Conservation (phyloP, 768 basidiomycete species). For the Lentinula edodes region DNA sequence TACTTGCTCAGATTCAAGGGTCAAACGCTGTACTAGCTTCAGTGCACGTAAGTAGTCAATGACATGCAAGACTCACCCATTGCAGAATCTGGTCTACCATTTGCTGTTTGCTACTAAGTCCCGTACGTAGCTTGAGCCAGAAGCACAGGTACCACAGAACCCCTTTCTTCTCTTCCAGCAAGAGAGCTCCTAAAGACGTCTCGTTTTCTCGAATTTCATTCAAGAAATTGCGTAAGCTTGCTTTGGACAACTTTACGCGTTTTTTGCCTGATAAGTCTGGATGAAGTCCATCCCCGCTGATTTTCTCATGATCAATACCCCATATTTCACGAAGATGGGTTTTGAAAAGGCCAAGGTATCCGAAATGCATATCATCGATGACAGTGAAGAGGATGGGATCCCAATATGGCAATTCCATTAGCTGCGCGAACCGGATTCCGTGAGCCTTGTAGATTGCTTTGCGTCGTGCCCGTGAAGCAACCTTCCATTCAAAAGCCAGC, state of each 20-base stretch:
- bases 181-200: background rate
- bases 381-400: slow-evolving; percentile 20
- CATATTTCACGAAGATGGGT: slow-evolving; percentile 20
- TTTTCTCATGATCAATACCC: slow-evolving; percentile 9
- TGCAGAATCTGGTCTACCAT: background rate
- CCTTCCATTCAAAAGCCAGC: slow-evolving; percentile 13
- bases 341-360: slow-evolving; percentile 23
- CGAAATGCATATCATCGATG: slow-evolving; percentile 3
- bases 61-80: background rate
- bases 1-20: background rate
- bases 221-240: background rate
- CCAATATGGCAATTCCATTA: slow-evolving; percentile 29
- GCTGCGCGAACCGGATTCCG: slow-evolving; percentile 23
- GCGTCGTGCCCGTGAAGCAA: slow-evolving; percentile 9
- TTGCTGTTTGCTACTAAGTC: too few relatives aligned
- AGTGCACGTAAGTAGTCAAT: too few relatives aligned
- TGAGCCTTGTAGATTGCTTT: slow-evolving; percentile 11
- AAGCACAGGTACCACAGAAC: background rate
- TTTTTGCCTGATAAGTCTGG: background rate
- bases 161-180: background rate
- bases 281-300: background rate
- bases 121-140: background rate
- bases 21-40: background rate
- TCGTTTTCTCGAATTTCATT: background rate
- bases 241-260: background rate